A percentile compares a stretch with the other conserved stretches of the same genome.
Evolutionary conservation across 2,329 filamentous ascomycete genomes (phyloP).

Genomic region (Exophiala lecanii-corni): DNA sequence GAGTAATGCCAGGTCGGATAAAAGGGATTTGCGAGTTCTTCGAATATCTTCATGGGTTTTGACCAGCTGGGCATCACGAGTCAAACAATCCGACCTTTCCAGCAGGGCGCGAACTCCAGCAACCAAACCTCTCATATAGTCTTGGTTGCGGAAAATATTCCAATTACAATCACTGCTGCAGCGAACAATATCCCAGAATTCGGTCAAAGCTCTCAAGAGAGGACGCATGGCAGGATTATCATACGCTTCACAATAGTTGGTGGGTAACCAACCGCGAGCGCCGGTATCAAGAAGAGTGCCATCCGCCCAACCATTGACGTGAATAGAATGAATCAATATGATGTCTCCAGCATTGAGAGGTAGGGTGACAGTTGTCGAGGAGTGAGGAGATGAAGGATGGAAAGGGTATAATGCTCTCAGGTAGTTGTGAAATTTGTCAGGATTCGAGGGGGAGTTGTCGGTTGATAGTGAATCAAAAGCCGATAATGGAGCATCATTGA

Average conservation of each 20-base stretch:
- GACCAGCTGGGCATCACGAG: constrained; percentile 71
- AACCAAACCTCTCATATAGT: constrained; percentile 91
- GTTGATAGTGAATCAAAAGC: constrained; percentile 32
- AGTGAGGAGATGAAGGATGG: constrained; percentile 69
- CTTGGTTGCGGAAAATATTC: constrained; percentile 80
- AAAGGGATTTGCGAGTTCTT: constrained; percentile 75
- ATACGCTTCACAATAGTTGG: constrained; percentile 96
- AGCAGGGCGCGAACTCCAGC: constrained; percentile 86
- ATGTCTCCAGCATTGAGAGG: constrained; percentile 87
- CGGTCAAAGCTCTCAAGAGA: constrained; percentile 77
- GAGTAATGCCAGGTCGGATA: constrained; percentile 83
- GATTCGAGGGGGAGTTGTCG: constrained; percentile 41
- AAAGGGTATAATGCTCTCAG: constrained; percentile 92
- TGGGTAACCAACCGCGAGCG: constrained; percentile 89
- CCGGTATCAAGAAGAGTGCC: constrained; percentile 84
- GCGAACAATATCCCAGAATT: constrained; percentile 86
- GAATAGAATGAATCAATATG: constrained; percentile 89
- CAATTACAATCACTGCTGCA: constrained; percentile 71
- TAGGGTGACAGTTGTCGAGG: constrained; percentile 82
- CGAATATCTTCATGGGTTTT: constrained; percentile 71
- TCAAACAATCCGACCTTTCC: constrained; percentile 83
- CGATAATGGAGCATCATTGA: constrained; percentile 24
- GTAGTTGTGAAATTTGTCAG: constrained; percentile 84
- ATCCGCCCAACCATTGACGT: constrained; percentile 98
- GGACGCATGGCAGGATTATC: constrained; percentile 82